Evolutionary conservation across 1,139 yeast species (phyloP).

Genomic region (Petasospora rhodanensis): DNA sequence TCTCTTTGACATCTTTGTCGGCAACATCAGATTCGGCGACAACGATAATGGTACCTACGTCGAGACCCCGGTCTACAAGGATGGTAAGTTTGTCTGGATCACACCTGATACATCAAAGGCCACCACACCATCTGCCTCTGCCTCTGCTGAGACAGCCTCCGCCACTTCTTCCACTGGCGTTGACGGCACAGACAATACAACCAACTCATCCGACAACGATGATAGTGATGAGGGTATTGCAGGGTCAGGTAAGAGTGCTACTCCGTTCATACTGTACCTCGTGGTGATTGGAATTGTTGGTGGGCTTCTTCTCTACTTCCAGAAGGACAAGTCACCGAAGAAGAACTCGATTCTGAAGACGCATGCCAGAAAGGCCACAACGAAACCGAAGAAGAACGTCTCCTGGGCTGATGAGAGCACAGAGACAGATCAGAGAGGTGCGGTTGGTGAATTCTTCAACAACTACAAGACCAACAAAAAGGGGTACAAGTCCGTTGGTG

Average conservation of each 20-base stretch:
- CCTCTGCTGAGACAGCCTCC: too few species aligned
- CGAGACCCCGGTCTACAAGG: constrained; percentile 23
- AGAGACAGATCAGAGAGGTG: constrained; percentile 2
- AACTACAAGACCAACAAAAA: constrained; percentile 14
- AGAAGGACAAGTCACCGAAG: constrained; percentile 17
- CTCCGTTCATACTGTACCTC: constrained; percentile 22
- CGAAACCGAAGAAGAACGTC: constrained; percentile 27
- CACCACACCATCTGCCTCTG: too few species aligned
- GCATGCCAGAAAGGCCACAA: constrained; percentile 14
- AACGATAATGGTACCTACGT: constrained; percentile 12
- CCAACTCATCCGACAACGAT: constrained; percentile 12
- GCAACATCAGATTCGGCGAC: constrained; percentile 18
- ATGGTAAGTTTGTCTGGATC: constrained; percentile 11
- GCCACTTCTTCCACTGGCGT: too few species aligned
- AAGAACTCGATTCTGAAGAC: constrained; percentile 27
- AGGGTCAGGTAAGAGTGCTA: constrained; percentile 17
- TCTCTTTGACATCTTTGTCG: constrained; percentile 45
- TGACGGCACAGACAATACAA: too few species aligned
- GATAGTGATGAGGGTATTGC: constrained; percentile 18
- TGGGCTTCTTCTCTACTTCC: constrained; percentile 15
- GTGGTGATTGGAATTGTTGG: constrained; percentile 20
- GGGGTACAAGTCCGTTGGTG: constrained; percentile 11
- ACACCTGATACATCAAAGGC: too few species aligned
- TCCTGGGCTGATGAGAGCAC: constrained; percentile 31
- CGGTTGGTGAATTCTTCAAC: constrained; percentile 21